These are phyloP conservation scores for Alternaria triticimaculans DNA, from an alignment of 2,329 filamentous ascomycete species.

Conservation along the genomic window DNA sequence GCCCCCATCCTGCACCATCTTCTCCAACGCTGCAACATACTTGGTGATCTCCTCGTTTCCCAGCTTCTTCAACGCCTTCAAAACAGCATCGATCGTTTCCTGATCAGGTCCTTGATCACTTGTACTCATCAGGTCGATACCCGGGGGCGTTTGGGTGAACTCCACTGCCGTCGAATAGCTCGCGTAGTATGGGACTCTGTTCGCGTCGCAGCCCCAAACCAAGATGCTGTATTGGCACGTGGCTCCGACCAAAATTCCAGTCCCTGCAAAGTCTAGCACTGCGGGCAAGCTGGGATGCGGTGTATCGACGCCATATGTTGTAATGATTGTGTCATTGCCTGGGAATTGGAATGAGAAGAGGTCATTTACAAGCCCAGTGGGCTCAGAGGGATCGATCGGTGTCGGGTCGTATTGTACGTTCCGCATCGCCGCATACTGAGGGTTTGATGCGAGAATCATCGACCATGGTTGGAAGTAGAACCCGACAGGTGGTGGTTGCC, in stretches of 20 bases:
- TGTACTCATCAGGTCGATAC: conserved; percentile 25
- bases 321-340: conserved; percentile 17
- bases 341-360: conserved; percentile 27
- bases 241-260: conserved; percentile 20
- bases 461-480: conserved; percentile 29
- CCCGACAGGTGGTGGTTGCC: conserved; percentile 10
- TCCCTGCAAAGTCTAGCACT: conserved; percentile 16
- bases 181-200: conserved; percentile 14
- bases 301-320: conserved; percentile 23
- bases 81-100: conserved; percentile 8
- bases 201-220: conserved; percentile 27
- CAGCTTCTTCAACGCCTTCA: conserved; percentile 7
- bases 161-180: conserved; percentile 18
- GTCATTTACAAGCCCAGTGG: conserved; percentile 19
- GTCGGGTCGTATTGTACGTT: conserved; percentile 30
- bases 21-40: conserved; percentile 3
- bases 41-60: conserved; percentile 10
- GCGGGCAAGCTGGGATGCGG: not conserved
- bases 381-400: conserved; percentile 6
- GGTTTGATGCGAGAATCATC: conserved; percentile 21
- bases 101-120: conserved; percentile 13
- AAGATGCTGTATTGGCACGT: conserved; percentile 17
- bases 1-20: conserved; percentile 16
- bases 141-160: conserved; percentile 15
- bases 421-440: conserved; percentile 13